Conservation (phyloP, 768 basidiomycete species). For the Psilocybe sp. region DNA sequence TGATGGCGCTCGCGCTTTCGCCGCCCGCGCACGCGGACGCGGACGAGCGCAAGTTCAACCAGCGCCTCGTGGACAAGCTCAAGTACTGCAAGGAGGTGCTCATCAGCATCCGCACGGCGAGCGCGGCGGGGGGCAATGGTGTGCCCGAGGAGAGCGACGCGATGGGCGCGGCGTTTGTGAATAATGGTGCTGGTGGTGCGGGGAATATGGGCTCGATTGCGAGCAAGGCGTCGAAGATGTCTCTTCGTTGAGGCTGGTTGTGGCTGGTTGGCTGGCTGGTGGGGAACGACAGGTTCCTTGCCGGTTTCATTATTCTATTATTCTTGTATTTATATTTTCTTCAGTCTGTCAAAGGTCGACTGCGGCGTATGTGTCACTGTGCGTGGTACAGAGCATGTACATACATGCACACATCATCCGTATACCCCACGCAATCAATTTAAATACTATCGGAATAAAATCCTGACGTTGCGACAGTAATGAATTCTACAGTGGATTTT, state of each 20-base stretch:
- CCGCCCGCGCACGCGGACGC: slow-evolving; percentile 36
- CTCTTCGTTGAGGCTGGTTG: slow-evolving; percentile 10
- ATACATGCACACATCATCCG: no score
- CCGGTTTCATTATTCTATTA: no score
- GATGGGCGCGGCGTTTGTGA: slow-evolving; percentile 9
- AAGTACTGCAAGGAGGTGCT: slow-evolving; percentile 87
- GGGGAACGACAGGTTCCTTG: no score
- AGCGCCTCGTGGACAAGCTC: slow-evolving; percentile 72
- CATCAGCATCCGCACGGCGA: slow-evolving; percentile 63
- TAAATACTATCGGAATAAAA: no score
- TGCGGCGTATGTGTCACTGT: no score
- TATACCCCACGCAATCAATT: no score
- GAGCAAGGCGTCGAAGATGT: slow-evolving; percentile 14
- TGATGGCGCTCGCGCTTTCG: slow-evolving; percentile 56
- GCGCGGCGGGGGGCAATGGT: slow-evolving; percentile 31
- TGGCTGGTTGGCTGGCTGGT: neutral
- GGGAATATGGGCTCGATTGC: slow-evolving; percentile 5
- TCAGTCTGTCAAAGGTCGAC: no score
- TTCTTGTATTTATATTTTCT: no score
- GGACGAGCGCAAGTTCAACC: slow-evolving; percentile 58
- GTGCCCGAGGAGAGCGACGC: slow-evolving; percentile 22
- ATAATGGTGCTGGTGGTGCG: neutral
- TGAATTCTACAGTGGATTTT: no score
- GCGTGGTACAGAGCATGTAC: no score
- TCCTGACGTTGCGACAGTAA: no score